Evolutionary conservation across 371 early-diverging fungal genomes (phyloP), one percentile per base, ranked within the genome.

Genomic region (Vairimorpha ceranae): DNA sequence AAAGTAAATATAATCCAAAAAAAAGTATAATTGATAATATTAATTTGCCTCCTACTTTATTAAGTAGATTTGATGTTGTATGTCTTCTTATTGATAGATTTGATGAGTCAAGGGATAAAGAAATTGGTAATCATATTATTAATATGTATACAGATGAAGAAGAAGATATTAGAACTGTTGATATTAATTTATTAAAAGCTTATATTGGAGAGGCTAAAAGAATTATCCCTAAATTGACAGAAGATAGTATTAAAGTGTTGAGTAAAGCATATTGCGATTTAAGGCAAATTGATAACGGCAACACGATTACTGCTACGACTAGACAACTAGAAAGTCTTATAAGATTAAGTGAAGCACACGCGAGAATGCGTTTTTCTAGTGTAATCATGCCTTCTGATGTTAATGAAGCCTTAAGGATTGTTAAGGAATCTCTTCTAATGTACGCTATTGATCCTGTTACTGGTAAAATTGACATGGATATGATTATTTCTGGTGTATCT

Each of bases 311-410:
- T 17, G 95, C 95, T 0, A 99, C 99, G 0, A 95, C 97, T 1
- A 88, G 98, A 67, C 98, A 98, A 84, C 86, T 99, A 35, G 99
- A 99, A 86, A 91, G 92, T 25, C 89, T 99, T 89, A 93, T 99
- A 77, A 90, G 99, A 58, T 87, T 99, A 81, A 85, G 94, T 21
- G 99, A 99, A 82, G 98, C 97, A 1, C 93, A 94, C 77, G 99
- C 98, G 66, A 87, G 88, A 75, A 91, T 97, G 92, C 86, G 90
- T 85, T 88, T 80, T 35, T 60, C 46, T 14, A 75, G 36, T 58
- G 51, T 23, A 12, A 93, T 94, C 0, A 89, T 90, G 23, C 80
- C 83, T 8, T 61, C 67, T 21, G 95, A 94, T 82, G 94, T 93
- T 0, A 76, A 83, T 15, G 92, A 92, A 82, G 93, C 94, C 0